phyloP scores from a whole-genome alignment of 179 eudicot species.

The Vitellaria paradoxa region DNA sequence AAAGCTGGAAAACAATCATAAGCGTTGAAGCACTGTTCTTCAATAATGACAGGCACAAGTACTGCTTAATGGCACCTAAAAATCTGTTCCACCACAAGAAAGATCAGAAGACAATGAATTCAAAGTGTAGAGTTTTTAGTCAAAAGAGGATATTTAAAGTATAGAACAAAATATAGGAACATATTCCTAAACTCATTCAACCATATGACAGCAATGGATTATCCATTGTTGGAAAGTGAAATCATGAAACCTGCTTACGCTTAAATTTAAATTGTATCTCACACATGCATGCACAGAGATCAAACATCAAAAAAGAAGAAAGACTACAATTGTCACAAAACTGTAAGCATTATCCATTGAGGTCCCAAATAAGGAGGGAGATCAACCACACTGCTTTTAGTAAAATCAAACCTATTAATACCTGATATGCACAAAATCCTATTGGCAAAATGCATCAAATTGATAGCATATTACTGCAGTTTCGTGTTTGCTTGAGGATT shows the following conservation, averaged over 20 bases:
- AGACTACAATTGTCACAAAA: background rate
- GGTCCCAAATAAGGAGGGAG: background rate
- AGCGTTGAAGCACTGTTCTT: constrained; percentile 97
- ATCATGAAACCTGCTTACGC: background rate
- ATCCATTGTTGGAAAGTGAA: background rate
- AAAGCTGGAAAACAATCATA: constrained; percentile 98
- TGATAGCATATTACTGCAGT: background rate
- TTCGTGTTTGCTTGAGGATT: background rate
- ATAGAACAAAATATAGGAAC: background rate
- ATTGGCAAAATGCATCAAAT: background rate
- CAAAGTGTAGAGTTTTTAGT: background rate
- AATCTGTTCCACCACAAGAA: constrained; percentile 51
- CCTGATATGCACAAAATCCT: background rate
- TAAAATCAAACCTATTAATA: background rate
- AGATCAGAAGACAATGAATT: constrained; percentile 6
- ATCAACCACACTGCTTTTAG: background rate
- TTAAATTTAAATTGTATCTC: no score
- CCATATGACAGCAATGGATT: background rate
- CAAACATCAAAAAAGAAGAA: background rate
- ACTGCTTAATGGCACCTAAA: constrained; percentile 96
- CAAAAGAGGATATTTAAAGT: background rate
- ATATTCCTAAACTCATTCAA: background rate
- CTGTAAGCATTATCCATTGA: background rate
- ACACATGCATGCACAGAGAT: background rate
- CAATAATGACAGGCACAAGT: constrained; percentile 86